Evolutionary conservation across 1,284 basidiomycete genomes (phyloP).

Genomic region (Cutaneotrichosporon mucoides): DNA sequence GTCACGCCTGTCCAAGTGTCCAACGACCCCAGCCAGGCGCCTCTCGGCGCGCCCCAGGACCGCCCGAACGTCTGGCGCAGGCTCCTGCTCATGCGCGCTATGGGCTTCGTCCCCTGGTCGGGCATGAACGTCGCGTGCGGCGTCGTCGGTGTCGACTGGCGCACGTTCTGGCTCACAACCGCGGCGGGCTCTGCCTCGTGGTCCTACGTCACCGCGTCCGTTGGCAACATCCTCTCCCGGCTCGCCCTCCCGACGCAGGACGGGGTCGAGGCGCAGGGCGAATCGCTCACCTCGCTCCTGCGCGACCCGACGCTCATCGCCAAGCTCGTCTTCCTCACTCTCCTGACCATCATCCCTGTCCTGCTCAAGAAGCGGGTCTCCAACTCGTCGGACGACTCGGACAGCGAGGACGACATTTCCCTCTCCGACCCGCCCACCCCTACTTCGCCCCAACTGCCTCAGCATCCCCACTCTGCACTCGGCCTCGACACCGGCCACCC

Average conservation of each 20-base stretch:
- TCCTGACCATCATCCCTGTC: constrained; percentile 47
- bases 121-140: constrained; percentile 92
- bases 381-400: background rate
- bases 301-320: constrained; percentile 48
- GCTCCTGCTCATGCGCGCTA: constrained; percentile 73
- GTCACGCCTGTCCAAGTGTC: constrained; percentile 44
- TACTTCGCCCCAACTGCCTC: constrained; percentile 1
- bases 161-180: constrained; percentile 71
- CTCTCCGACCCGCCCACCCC: constrained; percentile 11
- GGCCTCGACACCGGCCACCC: constrained; percentile 9
- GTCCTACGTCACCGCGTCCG: constrained; percentile 52
- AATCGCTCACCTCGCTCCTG: constrained; percentile 46
- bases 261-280: constrained; percentile 26
- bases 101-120: constrained; percentile 88
- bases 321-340: constrained; percentile 48
- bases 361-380: constrained; percentile 41
- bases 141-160: constrained; percentile 78
- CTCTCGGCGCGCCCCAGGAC: constrained; percentile 27
- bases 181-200: constrained; percentile 80
- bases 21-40: constrained; percentile 24
- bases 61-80: constrained; percentile 67
- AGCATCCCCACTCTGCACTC: constrained; percentile 6
- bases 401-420: constrained; percentile 9
- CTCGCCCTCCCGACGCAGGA: constrained; percentile 32
- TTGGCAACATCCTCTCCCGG: constrained; percentile 47